Percentiles rank a stretch among this genome's conserved stretches.
Evolutionary conservation across 768 basidiomycete genomes (phyloP).

Genomic region (Cyathus striatus): DNA sequence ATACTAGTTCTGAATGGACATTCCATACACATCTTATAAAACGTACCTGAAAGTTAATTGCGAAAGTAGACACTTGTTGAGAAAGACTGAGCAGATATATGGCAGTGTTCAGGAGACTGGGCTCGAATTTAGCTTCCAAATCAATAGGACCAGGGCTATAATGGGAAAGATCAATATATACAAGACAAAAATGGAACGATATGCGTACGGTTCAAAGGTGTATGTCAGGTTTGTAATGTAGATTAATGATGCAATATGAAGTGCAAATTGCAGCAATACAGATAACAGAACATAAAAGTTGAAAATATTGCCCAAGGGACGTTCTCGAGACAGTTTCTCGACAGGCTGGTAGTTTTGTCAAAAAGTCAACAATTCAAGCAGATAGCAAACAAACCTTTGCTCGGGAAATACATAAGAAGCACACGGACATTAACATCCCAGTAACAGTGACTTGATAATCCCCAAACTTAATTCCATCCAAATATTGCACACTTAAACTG

Average conservation of each 20-base stretch:
- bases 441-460: constrained; percentile 98
- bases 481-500: constrained; percentile 93
- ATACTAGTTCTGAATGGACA: neutral
- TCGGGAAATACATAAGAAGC: constrained; percentile 96
- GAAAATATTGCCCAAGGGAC: constrained; percentile 94
- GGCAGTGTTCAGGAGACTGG: constrained; percentile 90
- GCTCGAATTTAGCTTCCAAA: constrained; percentile 95
- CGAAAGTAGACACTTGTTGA: constrained; percentile 97
- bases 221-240: constrained; percentile 91
- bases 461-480: constrained; percentile 98
- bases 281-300: constrained; percentile 93
- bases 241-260: constrained; percentile 86
- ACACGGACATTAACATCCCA: constrained; percentile 96
- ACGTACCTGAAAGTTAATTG: constrained; percentile 91
- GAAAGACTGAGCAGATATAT: constrained; percentile 94
- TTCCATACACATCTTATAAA: neutral
- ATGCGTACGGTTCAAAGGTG: constrained; percentile 66
- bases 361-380: neutral
- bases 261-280: constrained; percentile 86
- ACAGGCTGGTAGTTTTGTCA: constrained; percentile 60
- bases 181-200: constrained; percentile 2
- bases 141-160: constrained; percentile 76
- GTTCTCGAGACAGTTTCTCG: constrained; percentile 89
- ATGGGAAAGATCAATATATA: constrained; percentile 4
- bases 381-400: constrained; percentile 66